Evolutionary conservation across 331 rosid genomes (phyloP).

Genomic region (Acacia pycnantha): DNA sequence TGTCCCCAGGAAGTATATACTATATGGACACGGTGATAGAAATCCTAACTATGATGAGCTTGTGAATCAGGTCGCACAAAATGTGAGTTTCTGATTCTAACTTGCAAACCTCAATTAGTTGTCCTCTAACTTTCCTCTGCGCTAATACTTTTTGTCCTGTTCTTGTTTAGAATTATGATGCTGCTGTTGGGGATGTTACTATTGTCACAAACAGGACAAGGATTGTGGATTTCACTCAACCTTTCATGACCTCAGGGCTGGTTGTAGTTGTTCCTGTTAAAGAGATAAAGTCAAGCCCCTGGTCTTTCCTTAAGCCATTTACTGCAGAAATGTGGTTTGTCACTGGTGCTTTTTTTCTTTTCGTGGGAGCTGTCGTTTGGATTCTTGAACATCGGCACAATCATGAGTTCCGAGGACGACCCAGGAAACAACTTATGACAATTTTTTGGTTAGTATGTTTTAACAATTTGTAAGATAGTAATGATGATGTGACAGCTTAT

Average conservation of each 20-base stretch:
- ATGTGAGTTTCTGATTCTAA: conserved; percentile 50
- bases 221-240: conserved; percentile 93
- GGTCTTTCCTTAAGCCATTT: conserved; percentile 96
- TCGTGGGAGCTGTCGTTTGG: conserved; percentile 93
- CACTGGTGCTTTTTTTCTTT: conserved; percentile 69
- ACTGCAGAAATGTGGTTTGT: conserved; percentile 84
- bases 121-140: neutral
- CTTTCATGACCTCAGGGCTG: conserved; percentile 89
- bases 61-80: conserved; percentile 36
- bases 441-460: conserved; percentile 69
- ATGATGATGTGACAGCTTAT: neutral
- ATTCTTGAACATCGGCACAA: conserved; percentile 94
- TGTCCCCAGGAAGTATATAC: conserved; percentile 61
- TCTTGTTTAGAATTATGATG: conserved; percentile 69
- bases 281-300: conserved; percentile 68
- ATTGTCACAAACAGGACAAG: conserved; percentile 87
- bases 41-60: conserved; percentile 36
- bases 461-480: conserved; percentile 15
- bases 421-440: conserved; percentile 72
- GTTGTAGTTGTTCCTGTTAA: conserved; percentile 82
- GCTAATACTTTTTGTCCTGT: neutral
- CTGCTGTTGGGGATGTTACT: conserved; percentile 91
- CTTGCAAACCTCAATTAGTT: conserved; percentile 9
- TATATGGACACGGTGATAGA: conserved; percentile 60
- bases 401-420: conserved; percentile 86